Base-by-base conservation (phyloP, 2,329 filamentous ascomycete genomes). In the Penicillium sclerotigenum region DNA sequence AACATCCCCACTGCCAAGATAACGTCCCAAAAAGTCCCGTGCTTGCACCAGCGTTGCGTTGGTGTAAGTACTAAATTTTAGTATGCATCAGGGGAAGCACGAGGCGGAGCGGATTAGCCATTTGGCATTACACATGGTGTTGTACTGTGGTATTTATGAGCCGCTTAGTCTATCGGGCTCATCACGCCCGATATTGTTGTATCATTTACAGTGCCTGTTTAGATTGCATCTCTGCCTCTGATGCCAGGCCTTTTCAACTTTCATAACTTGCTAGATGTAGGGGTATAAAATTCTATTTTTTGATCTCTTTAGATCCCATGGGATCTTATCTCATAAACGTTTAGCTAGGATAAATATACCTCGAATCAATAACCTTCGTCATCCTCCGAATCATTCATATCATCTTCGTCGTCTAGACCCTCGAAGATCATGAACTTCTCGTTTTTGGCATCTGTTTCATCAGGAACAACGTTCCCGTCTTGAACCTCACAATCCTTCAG, bases 401-500 rank as follows among this genome's bases (percentile, higher is more conserved):
- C 71, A 51, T 68, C 48, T 26, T 51, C 67, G 26, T 65, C 71
- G 20, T 74, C 74, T 42, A 80, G 58, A 18, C 77, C 76, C 53
- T 79, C 76, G 58, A 80, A 78, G 52, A 75, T 69, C 78, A 85
- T 85, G 67, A 86, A 83, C 68, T 85, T 86, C 64, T 86, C 83
- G 43, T 81, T 80, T 73, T 85, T 86, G 28, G 79, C 78, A 56
- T 85, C 82, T 8, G 80, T 88, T n/a, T 89, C 83, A 67, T 95
- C 92, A 43, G 92, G 87, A 1, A 96, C 82, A 9, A 93, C 80
- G 69, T 93, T 93, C 2, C 80, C 81, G 73, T 96, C 90, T 71
- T 96, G 91, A 5, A 97, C 87, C 75, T 97, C 91, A 66, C 92
- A 97, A 58, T 96, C 90, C 51, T 87, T 91, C 63, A 97, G 75